Evolutionary conservation across 352 stramenopile genomes (phyloP).

Genomic region (Pythium coloratum): DNA sequence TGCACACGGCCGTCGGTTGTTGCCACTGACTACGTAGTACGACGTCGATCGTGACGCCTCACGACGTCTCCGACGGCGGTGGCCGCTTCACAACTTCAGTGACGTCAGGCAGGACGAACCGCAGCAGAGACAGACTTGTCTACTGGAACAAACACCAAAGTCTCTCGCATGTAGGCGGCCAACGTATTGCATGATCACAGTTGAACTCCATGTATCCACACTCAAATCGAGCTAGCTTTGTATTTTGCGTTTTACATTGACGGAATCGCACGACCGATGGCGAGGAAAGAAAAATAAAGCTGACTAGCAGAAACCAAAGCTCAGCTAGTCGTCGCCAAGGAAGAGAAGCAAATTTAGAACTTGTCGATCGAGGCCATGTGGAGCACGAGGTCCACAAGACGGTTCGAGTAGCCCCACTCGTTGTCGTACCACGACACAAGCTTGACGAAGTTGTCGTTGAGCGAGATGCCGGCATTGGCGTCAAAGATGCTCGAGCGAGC

Average conservation of each 20-base stretch:
- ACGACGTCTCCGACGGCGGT: too few relatives aligned
- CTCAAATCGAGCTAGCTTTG: constrained; percentile 9
- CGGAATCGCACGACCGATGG: background rate
- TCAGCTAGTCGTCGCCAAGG: background rate
- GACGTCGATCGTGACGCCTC: too few relatives aligned
- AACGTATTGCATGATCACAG: background rate
- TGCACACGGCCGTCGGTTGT: too few relatives aligned
- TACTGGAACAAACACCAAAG: too few relatives aligned
- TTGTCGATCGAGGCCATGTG: constrained; percentile 57
- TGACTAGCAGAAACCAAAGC: background rate
- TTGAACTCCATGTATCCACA: constrained; percentile 5
- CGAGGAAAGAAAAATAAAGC: constrained; percentile 9
- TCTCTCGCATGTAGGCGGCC: too few relatives aligned
- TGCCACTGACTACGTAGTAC: too few relatives aligned
- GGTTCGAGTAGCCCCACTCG: constrained; percentile 93
- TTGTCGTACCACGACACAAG: constrained; percentile 96
- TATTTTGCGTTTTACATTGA: constrained; percentile 2
- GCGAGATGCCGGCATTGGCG: constrained; percentile 92
- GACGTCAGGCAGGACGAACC: too few relatives aligned
- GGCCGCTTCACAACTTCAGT: too few relatives aligned
- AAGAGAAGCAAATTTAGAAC: constrained; percentile 26
- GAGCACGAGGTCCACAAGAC: constrained; percentile 70
- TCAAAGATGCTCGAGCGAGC: constrained; percentile 93
- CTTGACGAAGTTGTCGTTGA: constrained; percentile 97
- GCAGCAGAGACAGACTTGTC: too few relatives aligned